phyloP scores from a whole-genome alignment of 495 filamentous ascomycete species.

The Aspergillus sparsus region DNA sequence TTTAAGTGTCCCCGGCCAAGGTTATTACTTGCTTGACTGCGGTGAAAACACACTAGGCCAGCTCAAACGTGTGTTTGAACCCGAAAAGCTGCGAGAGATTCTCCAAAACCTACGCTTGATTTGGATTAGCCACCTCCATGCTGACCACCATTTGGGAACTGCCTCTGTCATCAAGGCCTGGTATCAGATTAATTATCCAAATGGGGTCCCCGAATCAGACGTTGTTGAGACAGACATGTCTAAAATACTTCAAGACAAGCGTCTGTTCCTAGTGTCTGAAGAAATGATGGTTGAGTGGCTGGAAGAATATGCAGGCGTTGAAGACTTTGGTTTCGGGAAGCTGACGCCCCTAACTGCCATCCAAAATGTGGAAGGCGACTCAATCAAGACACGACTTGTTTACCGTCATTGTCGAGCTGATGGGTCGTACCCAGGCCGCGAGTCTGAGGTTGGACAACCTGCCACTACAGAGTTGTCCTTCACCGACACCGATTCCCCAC shows the following conservation, averaged over 20 bases:
- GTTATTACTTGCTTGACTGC: slow-evolving; percentile 84
- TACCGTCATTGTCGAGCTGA: slow-evolving; percentile 36
- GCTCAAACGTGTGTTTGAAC: slow-evolving; percentile 69
- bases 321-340: slow-evolving; percentile 71
- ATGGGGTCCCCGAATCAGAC: slow-evolving; percentile 28
- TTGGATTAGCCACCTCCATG: slow-evolving; percentile 94
- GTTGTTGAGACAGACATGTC: slow-evolving; percentile 31
- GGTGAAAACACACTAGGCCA: slow-evolving; percentile 96
- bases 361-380: slow-evolving; percentile 18
- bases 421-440: slow-evolving; percentile 30
- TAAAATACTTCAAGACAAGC: slow-evolving; percentile 46
- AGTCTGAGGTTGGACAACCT: slow-evolving; percentile 4
- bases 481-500: slow-evolving; percentile 26
- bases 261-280: slow-evolving; percentile 63
- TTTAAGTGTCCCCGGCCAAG: slow-evolving; percentile 76
- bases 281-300: slow-evolving; percentile 69
- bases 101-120: slow-evolving; percentile 78
- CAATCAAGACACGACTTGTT: slow-evolving; percentile 29
- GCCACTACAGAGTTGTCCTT: slow-evolving; percentile 31
- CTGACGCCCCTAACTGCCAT: slow-evolving; percentile 49
- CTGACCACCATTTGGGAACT: slow-evolving; percentile 92
- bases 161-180: slow-evolving; percentile 76
- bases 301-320: slow-evolving; percentile 72
- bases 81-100: slow-evolving; percentile 63
- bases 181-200: slow-evolving; percentile 55